phyloP scores from a whole-genome alignment of 1,284 basidiomycete species.

The Trichosporon sp. region DNA sequence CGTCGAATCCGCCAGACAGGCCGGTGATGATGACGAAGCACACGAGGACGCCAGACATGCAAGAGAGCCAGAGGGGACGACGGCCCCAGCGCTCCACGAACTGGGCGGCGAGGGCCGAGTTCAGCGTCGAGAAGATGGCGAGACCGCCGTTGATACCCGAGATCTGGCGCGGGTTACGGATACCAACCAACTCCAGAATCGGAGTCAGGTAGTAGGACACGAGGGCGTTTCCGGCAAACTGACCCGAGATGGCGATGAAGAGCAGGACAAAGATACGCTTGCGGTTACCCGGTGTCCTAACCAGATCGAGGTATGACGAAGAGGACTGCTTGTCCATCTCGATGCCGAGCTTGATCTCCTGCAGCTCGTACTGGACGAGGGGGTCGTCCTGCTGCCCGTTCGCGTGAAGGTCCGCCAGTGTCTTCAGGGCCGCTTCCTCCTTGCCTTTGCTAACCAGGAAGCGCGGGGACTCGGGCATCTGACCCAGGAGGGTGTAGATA shows the following conservation, averaged over 20 bases:
- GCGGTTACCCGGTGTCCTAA: constrained; percentile 53
- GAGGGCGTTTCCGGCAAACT: constrained; percentile 70
- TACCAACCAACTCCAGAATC: constrained; percentile 69
- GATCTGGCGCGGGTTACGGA: constrained; percentile 65
- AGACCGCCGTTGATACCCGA: constrained; percentile 72
- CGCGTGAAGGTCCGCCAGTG: constrained; percentile 54
- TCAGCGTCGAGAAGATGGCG: constrained; percentile 42
- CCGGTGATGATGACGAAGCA: constrained; percentile 68
- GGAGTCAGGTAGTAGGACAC: constrained; percentile 70
- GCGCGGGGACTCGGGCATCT: constrained; percentile 64
- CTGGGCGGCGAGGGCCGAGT: constrained; percentile 42
- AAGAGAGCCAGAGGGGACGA: constrained; percentile 58
- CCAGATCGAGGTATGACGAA: constrained; percentile 35
- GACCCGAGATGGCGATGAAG: constrained; percentile 59
- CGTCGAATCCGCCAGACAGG: constrained; percentile 60
- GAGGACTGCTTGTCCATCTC: constrained; percentile 6
- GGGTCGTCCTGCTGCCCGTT: constrained; percentile 34
- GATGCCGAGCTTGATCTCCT: constrained; percentile 53
- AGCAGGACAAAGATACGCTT: constrained; percentile 59
- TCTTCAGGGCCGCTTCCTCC: constrained; percentile 58
- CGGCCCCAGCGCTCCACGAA: constrained; percentile 42
- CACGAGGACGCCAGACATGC: constrained; percentile 62
- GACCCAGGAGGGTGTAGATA: constrained; percentile 55
- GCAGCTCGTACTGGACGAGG: constrained; percentile 39
- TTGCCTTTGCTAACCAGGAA: constrained; percentile 64